A percentile compares a stretch with the other conserved stretches of the same genome.
Conservation (phyloP, 257 asterid genomes). For the Primulina huaijiensis region DNA sequence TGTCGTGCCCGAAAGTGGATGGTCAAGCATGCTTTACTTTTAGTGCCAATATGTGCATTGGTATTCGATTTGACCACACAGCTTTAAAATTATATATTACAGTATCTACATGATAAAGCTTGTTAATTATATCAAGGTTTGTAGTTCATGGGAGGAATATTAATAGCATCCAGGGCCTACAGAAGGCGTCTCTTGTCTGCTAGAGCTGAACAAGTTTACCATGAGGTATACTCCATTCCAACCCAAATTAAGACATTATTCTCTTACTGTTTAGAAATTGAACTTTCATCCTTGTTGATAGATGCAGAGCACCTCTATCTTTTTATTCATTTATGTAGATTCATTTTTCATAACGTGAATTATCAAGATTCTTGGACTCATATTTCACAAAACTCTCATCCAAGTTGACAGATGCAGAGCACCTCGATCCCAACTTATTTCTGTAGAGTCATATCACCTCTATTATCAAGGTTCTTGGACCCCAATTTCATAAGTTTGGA, state of each 20-base stretch:
- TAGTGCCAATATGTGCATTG: slow-evolving; percentile 63
- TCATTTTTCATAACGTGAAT: slow-evolving; percentile 3
- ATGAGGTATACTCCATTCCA: slow-evolving; percentile 48
- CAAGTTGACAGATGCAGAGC: background rate
- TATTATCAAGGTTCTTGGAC: background rate
- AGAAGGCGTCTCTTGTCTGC: slow-evolving; percentile 50
- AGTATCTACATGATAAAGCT: slow-evolving; percentile 35
- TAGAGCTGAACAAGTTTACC: slow-evolving; percentile 75
- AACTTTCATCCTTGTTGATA: slow-evolving; percentile 1
- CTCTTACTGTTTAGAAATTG: background rate
- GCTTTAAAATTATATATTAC: slow-evolving; percentile 42
- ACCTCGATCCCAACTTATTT: background rate
- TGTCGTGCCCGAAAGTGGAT: slow-evolving; percentile 65
- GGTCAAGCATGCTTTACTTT: slow-evolving; percentile 53
- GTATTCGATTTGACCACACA: slow-evolving; percentile 48
- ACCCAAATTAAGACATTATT: slow-evolving; percentile 3
- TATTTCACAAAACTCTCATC: background rate
- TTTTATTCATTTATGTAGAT: slow-evolving; percentile 5
- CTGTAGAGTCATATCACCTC: background rate
- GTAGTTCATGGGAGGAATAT: slow-evolving; percentile 71
- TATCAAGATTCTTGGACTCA: background rate
- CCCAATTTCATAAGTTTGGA: background rate
- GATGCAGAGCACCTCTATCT: slow-evolving; percentile 7
- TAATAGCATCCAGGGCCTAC: slow-evolving; percentile 43
- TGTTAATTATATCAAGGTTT: slow-evolving; percentile 59